These are phyloP conservation scores for Zygnema cylindricum DNA, from an alignment of 139 green algal genomes.

Conservation along the genomic window DNA sequence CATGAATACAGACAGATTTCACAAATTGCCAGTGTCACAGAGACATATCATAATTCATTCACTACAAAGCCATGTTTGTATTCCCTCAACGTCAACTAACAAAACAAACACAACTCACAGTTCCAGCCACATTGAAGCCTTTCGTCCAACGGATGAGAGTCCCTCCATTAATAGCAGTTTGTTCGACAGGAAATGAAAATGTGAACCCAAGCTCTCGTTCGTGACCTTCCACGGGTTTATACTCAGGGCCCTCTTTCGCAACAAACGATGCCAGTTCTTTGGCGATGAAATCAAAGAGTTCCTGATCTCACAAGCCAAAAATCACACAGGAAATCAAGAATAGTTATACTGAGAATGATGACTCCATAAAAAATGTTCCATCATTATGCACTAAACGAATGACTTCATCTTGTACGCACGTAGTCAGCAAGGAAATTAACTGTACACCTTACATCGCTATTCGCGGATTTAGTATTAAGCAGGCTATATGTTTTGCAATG, in stretches of 20 bases:
- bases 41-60: no score
- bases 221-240: conserved; percentile 20
- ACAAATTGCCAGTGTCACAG: no score
- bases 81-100: no score
- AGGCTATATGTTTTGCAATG: neutral
- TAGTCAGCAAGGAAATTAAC: neutral
- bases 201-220: conserved; percentile 82
- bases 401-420: neutral
- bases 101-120: conserved; percentile 11
- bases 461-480: neutral
- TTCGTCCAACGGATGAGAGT: conserved; percentile 80
- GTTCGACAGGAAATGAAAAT: conserved; percentile 88
- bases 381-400: neutral
- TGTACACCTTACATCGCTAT: neutral
- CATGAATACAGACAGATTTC: no score
- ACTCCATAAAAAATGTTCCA: neutral
- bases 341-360: neutral
- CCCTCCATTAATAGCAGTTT: conserved; percentile 78
- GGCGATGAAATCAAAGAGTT: conserved; percentile 84
- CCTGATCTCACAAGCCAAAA: conserved; percentile 29
- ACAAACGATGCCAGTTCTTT: conserved; percentile 32
- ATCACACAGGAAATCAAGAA: neutral
- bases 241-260: conserved; percentile 41
- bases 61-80: no score
- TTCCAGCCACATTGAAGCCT: conserved; percentile 37